Base-by-base conservation (phyloP, 345 rosid genomes). In the Combretum micranthum region DNA sequence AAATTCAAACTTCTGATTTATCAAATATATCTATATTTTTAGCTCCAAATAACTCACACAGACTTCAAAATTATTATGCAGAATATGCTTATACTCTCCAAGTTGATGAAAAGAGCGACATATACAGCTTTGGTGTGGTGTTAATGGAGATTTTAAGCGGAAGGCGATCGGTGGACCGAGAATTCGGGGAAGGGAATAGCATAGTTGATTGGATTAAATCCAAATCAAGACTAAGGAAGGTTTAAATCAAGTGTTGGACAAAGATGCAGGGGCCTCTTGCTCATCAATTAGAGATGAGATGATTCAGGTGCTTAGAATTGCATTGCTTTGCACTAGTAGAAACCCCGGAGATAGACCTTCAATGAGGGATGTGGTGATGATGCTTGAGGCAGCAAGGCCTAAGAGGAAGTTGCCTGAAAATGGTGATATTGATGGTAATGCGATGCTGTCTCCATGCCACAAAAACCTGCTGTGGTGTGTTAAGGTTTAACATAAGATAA, bases 21-120 rank as follows among this genome's bases (percentile, higher is more conserved):
- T 23, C 20, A 14, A 48, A 12, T 4, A 20, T 59, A n/a, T 3
- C 12, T 13, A 21, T 13, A 21, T 13, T 5, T 14, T 45, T 22
- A 16, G 23, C n/a, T 13, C 7, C 10, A 12, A 4, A 42, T 18
- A 32, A 54, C 39, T 20, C 39, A 16, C 3, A 1, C 1, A n/a
- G 13, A 23, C 17, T 53, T 14, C 14, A 2, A 15, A 57, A 44
- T 50, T 42, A 13, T 42, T 43, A 16, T 68, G 62, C 84, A 90
- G 99, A 90, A 55, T 94, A 90, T 69, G 97, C 99, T 0, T 94
- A 94, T 52, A 90, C 99, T 0, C 62, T 94, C 1, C 97, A 87
- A 67, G 97, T 94, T 32, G 99, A 90, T 19, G 96, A 90, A 59
- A 94, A 87, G 86, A 90, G 97, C 47, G 99, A 94, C 51, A 90